Base-by-base conservation (phyloP, 495 filamentous ascomycete genomes). In the Penicillium ochrochloron region DNA sequence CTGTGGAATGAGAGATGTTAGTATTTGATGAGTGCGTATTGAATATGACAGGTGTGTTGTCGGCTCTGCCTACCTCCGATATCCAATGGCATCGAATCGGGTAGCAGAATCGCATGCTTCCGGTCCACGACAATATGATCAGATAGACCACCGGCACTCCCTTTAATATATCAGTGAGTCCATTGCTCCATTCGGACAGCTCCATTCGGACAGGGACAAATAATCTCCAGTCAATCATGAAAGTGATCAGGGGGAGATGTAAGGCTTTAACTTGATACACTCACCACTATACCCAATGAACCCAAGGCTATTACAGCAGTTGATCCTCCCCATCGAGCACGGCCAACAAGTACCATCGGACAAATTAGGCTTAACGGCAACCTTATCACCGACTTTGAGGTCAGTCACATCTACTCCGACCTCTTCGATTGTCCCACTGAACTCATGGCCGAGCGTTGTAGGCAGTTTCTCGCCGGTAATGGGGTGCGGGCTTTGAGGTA, bases 391-490 rank as follows among this genome's bases (percentile, higher is more conserved):
- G 3, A 79, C 66, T 60, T 83, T 80, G 62, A 84, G 75, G 23
- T 76, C 75, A 7, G 74, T 73, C 5, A 89, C 81, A 5, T 75
- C 83, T 2, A 75, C 70, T 14, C 88, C 88, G 5, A 88, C 72
- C 66, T 89, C 87, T 56, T 87, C 80, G 19, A 90, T 75, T 0
- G 75, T 78, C 7, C 86, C 88, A 44, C 78, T 82, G 71, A 89
- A 87, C 61, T 89, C 87, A 65, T 90, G 87, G 21, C 88, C 88
- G 33, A 89, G 76, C 0, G 83, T 86, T 8, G 88, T 68, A 5
- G 87, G 88, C 12, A 85, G 76, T 35, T 76, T 76, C 57, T 82
- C 82, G 31, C 82, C 79, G 7, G 87, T 89, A 39, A 89, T 76
- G 0, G 83, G 82, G 70, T 90, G 88, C 1, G 85, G 86, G 27